Evolutionary conservation across 2,329 filamentous ascomycete species (phyloP).

Genomic region (Pezicula carpinea): DNA sequence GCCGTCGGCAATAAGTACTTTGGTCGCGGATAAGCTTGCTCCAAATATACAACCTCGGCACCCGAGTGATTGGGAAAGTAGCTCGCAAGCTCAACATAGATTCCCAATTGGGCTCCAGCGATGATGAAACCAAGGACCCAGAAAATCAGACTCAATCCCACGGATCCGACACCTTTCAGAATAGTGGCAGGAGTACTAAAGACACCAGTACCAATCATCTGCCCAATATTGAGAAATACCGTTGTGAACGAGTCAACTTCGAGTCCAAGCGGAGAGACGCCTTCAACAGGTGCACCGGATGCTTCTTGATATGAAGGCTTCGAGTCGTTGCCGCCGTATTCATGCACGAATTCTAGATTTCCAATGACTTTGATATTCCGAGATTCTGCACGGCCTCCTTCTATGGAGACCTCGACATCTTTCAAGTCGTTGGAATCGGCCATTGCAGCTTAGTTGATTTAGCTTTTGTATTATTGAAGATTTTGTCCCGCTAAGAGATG

Average conservation of each 20-base stretch:
- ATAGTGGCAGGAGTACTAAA: slow-evolving; percentile 46
- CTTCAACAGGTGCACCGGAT: slow-evolving; percentile 56
- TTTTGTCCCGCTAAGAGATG: too few relatives aligned
- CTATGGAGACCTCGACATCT: neutral
- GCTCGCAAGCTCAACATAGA: slow-evolving; percentile 60
- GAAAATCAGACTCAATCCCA: slow-evolving; percentile 58
- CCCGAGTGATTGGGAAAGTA: slow-evolving; percentile 65
- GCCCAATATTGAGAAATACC: slow-evolving; percentile 55
- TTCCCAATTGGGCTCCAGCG: slow-evolving; percentile 46
- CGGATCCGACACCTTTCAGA: slow-evolving; percentile 54
- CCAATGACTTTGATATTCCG: neutral
- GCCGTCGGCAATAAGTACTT: slow-evolving; percentile 59
- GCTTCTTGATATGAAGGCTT: slow-evolving; percentile 52
- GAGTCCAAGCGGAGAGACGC: slow-evolving; percentile 53
- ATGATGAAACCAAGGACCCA: slow-evolving; percentile 61
- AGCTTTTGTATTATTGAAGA: too few relatives aligned
- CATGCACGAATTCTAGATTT: slow-evolving; percentile 7
- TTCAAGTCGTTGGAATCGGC: neutral
- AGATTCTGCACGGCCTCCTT: neutral
- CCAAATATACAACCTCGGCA: slow-evolving; percentile 62
- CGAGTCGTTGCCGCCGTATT: slow-evolving; percentile 40
- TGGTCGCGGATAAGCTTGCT: slow-evolving; percentile 62
- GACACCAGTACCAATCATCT: slow-evolving; percentile 55
- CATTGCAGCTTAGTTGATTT: neutral
- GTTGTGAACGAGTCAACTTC: slow-evolving; percentile 51